Conservation (phyloP, 345 rosid species). For the Linum trigynum region DNA sequence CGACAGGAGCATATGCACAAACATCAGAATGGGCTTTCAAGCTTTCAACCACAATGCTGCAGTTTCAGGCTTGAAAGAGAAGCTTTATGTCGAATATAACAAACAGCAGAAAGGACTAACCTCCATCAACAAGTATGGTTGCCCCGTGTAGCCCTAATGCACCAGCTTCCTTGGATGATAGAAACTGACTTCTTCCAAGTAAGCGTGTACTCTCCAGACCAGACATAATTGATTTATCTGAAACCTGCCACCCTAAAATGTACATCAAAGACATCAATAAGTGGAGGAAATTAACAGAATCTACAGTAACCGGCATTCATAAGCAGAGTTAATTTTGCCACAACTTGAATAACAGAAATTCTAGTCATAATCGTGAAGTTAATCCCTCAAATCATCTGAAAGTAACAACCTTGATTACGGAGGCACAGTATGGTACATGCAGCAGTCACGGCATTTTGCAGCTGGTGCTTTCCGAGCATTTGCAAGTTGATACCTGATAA, state of each 20-base stretch:
- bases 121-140: constrained; percentile 80
- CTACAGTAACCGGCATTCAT: constrained; percentile 1
- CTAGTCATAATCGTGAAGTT: no score
- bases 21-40: no score
- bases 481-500: constrained; percentile 47
- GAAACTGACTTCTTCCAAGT: constrained; percentile 82
- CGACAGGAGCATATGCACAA: no score
- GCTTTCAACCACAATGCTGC: no score
- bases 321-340: no score
- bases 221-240: constrained; percentile 53
- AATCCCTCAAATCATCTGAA: background rate
- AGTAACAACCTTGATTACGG: constrained; percentile 45
- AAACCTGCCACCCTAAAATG: constrained; percentile 55
- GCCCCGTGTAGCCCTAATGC: constrained; percentile 52
- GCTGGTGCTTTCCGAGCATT: constrained; percentile 87
- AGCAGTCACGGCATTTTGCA: constrained; percentile 85
- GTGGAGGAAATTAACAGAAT: background rate
- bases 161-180: constrained; percentile 48
- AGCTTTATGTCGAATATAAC: no score
- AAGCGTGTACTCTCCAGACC: constrained; percentile 67
- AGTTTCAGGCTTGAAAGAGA: no score
- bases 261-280: constrained; percentile 6
- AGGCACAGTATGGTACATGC: constrained; percentile 63
- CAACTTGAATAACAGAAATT: background rate
- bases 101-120: constrained; percentile 22